Evolutionary conservation across 352 stramenopile species (phyloP), one percentile per base, ranked within the genome.

Genomic region (Pythium rishiriense): DNA sequence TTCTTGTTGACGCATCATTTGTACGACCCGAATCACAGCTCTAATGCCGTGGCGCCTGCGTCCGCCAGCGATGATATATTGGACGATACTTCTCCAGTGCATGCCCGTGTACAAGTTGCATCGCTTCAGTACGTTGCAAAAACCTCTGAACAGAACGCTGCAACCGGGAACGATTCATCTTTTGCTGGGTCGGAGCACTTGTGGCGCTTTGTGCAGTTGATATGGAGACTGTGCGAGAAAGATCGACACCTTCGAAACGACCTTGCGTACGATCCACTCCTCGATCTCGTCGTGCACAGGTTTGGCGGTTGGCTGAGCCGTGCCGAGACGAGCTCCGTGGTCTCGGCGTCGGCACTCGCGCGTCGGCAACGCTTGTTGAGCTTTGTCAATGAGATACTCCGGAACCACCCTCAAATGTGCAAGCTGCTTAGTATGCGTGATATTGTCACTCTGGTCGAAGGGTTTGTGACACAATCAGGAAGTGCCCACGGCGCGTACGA

Each of bases 331-430:
- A 26, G 21, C 21, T 15, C 42, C 10, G 19, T n/a, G 2, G 42
- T 47, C 15, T 55, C 56, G 14, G 15, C 6, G 28, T 15, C n/a
- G 9, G 24, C 56, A 2, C 46, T 57, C 26, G 45, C 22, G 14
- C 45, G 58, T n/a, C 45, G 58, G 8, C 58, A 64, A 24, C 58
- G 47, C 4, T 19, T 64, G 26, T 22, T 64, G 17, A 49, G 58
- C 22, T 68, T 68, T 31, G 39, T 68, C 2, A 68, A 55, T 19
- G 61, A 68, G 5, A n/a, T 62, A 15, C 61, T 68, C n/a, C 61
- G 42, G 3, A 22, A 22, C n/a, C 46, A 35, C 24, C 53, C 61
- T 0, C 46, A 57, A 10, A 28, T 33, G 31, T 54, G 33, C 33
- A 33, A 43, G 24, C 22, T 21, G 41, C 31, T 68, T 8, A 53